A percentile compares a stretch with the other conserved stretches of the same genome.
These are phyloP conservation scores for Colletotrichum eleusines DNA, from an alignment of 2,329 filamentous ascomycete species.

Conservation along the genomic window DNA sequence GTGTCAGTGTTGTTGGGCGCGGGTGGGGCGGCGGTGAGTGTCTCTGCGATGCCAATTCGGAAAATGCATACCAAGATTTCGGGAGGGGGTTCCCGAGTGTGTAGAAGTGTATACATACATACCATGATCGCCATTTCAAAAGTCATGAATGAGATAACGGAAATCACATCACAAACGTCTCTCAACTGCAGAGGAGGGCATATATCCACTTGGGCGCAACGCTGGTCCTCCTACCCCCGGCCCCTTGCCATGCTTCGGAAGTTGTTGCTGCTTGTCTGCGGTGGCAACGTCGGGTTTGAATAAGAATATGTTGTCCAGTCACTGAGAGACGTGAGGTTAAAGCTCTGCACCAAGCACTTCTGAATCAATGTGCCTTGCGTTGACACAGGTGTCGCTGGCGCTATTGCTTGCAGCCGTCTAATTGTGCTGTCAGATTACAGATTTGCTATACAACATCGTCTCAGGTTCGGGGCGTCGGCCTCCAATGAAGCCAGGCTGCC, in stretches of 20 bases:
- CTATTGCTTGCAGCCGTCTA: not conserved
- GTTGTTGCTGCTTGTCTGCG: not conserved
- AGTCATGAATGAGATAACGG: constrained; percentile 42
- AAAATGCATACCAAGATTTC: constrained; percentile 33
- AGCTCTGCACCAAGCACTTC: not conserved
- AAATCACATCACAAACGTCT: constrained; percentile 13
- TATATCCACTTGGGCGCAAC: not conserved
- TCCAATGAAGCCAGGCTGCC: constrained; percentile 10
- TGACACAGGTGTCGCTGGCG: not conserved
- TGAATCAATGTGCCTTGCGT: not conserved
- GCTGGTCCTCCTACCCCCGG: not conserved
- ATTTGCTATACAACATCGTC: constrained; percentile 9
- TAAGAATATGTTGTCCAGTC: not conserved
- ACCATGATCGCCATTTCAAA: constrained; percentile 36
- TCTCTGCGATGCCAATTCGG: constrained; percentile 31
- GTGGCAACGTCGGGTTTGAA: not conserved
- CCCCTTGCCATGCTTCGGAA: not conserved
- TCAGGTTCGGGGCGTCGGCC: not conserved
- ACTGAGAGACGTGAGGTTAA: not conserved
- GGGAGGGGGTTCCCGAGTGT: constrained; percentile 41
- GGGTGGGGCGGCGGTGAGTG: constrained; percentile 23
- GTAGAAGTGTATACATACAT: constrained; percentile 38
- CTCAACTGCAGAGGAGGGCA: not conserved
- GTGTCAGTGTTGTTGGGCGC: constrained; percentile 4
- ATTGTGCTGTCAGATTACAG: constrained; percentile 17